Conservation (phyloP, 2,329 filamentous ascomycete species). For the Venturia effusa region DNA sequence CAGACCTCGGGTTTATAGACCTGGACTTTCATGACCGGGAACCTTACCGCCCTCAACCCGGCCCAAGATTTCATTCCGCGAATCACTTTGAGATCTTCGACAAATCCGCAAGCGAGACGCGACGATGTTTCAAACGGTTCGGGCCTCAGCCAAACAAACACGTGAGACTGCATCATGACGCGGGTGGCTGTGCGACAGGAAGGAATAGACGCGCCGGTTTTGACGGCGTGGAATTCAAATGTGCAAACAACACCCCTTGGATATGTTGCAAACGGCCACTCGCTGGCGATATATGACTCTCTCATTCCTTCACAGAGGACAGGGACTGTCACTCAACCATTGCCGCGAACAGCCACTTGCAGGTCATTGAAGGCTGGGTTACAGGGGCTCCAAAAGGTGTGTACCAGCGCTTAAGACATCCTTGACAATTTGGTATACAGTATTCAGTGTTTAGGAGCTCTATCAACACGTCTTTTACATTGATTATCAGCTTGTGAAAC, state of each 20-base stretch:
- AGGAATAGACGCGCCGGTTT: neutral
- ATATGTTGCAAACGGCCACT: neutral
- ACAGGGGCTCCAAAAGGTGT: neutral
- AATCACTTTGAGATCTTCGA: neutral
- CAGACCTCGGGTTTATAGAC: no score
- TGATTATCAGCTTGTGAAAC: neutral
- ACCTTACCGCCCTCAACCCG: neutral
- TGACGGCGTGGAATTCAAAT: neutral
- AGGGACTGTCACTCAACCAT: neutral
- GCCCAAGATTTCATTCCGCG: neutral
- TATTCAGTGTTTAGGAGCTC: neutral
- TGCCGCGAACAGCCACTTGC: neutral
- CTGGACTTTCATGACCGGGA: constrained; percentile 16
- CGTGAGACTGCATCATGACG: neutral
- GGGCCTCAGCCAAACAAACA: neutral
- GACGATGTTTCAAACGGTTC: neutral
- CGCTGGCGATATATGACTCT: neutral
- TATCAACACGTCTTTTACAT: neutral
- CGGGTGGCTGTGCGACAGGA: neutral
- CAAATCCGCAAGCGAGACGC: neutral
- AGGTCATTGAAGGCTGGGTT: neutral
- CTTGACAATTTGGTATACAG: neutral
- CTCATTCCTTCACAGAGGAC: neutral
- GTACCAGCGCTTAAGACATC: neutral
- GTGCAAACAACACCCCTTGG: neutral